Percentiles rank a stretch among this genome's conserved stretches.
Evolutionary conservation across 2,329 filamentous ascomycete genomes (phyloP).

Genomic region (Pseudogymnoascus sp.): DNA sequence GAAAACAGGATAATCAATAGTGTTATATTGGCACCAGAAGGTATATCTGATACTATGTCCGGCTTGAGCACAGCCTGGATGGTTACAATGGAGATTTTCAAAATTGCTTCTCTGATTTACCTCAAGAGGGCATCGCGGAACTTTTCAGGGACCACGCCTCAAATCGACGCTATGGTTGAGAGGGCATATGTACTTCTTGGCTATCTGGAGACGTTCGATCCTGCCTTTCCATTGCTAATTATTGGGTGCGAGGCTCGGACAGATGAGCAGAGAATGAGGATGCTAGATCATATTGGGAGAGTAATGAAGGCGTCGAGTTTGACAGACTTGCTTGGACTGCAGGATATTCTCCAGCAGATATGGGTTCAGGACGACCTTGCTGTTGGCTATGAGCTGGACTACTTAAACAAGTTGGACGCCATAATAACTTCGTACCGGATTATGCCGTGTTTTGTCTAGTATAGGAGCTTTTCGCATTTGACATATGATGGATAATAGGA

Average conservation of each 20-base stretch:
- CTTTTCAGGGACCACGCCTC: slow-evolving; percentile 16
- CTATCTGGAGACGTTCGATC: slow-evolving; percentile 19
- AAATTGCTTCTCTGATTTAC: slow-evolving; percentile 18
- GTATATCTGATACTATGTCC: slow-evolving; percentile 13
- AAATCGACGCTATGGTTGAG: slow-evolving; percentile 16
- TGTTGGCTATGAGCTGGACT: slow-evolving; percentile 14
- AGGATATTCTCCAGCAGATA: slow-evolving; percentile 12
- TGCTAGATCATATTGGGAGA: slow-evolving; percentile 16
- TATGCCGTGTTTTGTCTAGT: slow-evolving; percentile 16
- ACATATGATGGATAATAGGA: slow-evolving; percentile 9
- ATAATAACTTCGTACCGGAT: slow-evolving; percentile 13
- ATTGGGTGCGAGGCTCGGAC: slow-evolving; percentile 24
- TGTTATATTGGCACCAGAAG: slow-evolving; percentile 13
- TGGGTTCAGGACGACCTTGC: slow-evolving; percentile 16
- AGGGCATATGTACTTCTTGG: slow-evolving; percentile 16
- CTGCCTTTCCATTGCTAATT: slow-evolving; percentile 23
- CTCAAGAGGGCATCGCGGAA: slow-evolving; percentile 19
- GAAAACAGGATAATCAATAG: slow-evolving; percentile 17
- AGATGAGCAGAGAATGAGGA: slow-evolving; percentile 19
- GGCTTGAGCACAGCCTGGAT: slow-evolving; percentile 14
- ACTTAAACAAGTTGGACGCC: slow-evolving; percentile 12
- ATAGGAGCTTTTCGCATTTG: slow-evolving; percentile 10
- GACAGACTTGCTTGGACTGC: slow-evolving; percentile 12
- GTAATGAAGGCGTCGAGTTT: slow-evolving; percentile 11
- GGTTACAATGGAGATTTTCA: slow-evolving; percentile 16